Conservation (phyloP, 2,329 filamentous ascomycete species). For the Dothiorella sarmentorum region DNA sequence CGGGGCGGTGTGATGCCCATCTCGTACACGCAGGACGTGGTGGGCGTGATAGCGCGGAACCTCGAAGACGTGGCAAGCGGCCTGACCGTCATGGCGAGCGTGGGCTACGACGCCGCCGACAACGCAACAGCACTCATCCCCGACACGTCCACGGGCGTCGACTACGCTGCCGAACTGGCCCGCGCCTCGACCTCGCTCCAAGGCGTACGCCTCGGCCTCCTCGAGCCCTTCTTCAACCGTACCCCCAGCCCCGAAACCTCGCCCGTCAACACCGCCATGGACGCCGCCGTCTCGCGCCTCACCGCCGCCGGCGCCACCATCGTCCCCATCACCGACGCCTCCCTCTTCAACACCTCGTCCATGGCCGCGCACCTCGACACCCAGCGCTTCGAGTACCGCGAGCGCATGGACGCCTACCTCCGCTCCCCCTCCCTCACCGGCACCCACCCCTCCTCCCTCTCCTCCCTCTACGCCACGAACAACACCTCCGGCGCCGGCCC, state of each 20-base stretch:
- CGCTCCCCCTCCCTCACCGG: conserved; percentile 44
- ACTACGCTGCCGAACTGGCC: conserved; percentile 46
- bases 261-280: conserved; percentile 56
- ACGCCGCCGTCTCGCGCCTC: conserved; percentile 46
- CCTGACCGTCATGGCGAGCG: conserved; percentile 52
- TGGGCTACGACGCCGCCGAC: conserved; percentile 51
- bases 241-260: conserved; percentile 51
- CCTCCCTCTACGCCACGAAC: conserved; percentile 47
- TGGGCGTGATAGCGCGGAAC: conserved; percentile 54
- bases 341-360: conserved; percentile 50
- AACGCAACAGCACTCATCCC: conserved; percentile 53
- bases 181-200: conserved; percentile 30
- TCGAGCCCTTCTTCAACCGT: conserved; percentile 58
- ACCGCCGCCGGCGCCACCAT: conserved; percentile 47
- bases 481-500: conserved; percentile 30
- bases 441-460: conserved; percentile 45
- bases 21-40: conserved; percentile 54
- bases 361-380: conserved; percentile 53
- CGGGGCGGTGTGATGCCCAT: conserved; percentile 54
- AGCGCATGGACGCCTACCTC: conserved; percentile 56
- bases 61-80: conserved; percentile 51
- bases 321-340: conserved; percentile 47
- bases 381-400: conserved; percentile 59
- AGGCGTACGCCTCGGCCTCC: conserved; percentile 47
- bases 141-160: conserved; percentile 35